Percentiles rank a stretch among this genome's conserved stretches.
Conservation (phyloP, 257 asterid genomes). For the Paulownia fortunei region DNA sequence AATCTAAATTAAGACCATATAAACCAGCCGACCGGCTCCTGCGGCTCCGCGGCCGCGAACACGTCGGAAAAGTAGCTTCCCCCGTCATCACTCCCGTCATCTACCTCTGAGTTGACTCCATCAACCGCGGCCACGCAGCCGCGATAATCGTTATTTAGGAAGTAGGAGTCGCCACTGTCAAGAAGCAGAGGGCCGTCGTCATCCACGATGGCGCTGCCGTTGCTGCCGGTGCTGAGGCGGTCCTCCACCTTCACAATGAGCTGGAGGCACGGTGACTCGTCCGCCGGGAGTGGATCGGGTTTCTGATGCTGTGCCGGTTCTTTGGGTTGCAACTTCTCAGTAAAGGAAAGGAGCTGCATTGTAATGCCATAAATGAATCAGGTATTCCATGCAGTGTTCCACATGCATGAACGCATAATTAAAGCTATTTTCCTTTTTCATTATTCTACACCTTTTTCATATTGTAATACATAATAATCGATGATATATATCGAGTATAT, state of each 20-base stretch:
- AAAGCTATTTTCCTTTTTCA: too few relatives aligned
- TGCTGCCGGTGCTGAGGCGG: slow-evolving; percentile 58
- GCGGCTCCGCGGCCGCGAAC: slow-evolving; percentile 65
- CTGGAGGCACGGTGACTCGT: slow-evolving; percentile 34
- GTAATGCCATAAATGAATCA: neutral
- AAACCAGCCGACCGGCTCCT: slow-evolving; percentile 76
- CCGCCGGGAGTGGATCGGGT: slow-evolving; percentile 33
- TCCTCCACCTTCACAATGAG: slow-evolving; percentile 63
- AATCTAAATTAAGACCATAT: slow-evolving; percentile 61
- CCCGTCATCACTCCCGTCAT: slow-evolving; percentile 49
- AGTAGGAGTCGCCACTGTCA: slow-evolving; percentile 63
- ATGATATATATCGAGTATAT: too few relatives aligned
- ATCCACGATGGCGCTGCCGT: slow-evolving; percentile 56
- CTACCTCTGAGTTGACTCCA: slow-evolving; percentile 47
- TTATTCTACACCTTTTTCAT: too few relatives aligned
- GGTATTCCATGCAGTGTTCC: neutral
- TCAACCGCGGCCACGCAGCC: slow-evolving; percentile 45
- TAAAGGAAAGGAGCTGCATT: slow-evolving; percentile 65
- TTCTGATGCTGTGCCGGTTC: slow-evolving; percentile 34
- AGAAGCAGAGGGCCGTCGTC: slow-evolving; percentile 54
- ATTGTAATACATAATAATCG: too few relatives aligned
- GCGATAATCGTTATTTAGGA: slow-evolving; percentile 42
- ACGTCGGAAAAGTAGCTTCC: slow-evolving; percentile 52
- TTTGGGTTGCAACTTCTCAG: slow-evolving; percentile 62
- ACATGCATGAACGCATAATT: too few relatives aligned